Percentiles rank a stretch among this genome's conserved stretches.
phyloP scores from a whole-genome alignment of 371 early-diverging fungal genomes.

The Mucor lusitanicus region DNA sequence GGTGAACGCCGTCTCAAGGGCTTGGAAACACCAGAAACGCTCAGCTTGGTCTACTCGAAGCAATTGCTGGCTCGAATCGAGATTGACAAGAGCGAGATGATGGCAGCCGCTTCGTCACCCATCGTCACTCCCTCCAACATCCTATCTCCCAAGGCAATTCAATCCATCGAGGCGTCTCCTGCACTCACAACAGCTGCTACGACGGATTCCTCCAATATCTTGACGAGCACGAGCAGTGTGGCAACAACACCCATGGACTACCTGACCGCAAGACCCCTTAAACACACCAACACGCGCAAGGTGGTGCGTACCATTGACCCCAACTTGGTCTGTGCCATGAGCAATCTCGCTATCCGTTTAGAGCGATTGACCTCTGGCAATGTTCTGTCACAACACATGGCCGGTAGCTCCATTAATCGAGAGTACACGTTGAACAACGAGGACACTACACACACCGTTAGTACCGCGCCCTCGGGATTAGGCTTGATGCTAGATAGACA shows the following conservation, averaged over 20 bases:
- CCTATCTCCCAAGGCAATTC: neutral
- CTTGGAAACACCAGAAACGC: constrained; percentile 84
- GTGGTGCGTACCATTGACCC: constrained; percentile 35
- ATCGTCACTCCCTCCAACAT: neutral
- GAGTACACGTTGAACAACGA: constrained; percentile 12
- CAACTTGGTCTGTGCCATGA: constrained; percentile 34
- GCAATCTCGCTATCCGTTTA: constrained; percentile 42
- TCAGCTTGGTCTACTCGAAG: constrained; percentile 75
- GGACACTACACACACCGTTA: constrained; percentile 23
- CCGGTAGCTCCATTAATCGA: constrained; percentile 30
- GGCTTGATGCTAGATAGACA: constrained; percentile 41
- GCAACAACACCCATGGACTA: neutral
- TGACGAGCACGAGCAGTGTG: neutral
- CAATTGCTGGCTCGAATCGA: constrained; percentile 54
- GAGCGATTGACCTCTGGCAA: constrained; percentile 47
- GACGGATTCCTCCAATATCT: neutral
- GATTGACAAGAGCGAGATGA: constrained; percentile 37
- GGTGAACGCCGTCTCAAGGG: constrained; percentile 91
- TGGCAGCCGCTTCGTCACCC: neutral
- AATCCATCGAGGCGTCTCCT: neutral
- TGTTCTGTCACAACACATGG: constrained; percentile 21
- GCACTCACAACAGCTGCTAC: neutral
- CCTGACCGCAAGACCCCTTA: neutral
- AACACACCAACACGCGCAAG: neutral
- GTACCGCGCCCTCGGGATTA: constrained; percentile 23